Evolutionary conservation across 2,329 filamentous ascomycete species (phyloP).

Genomic region (Apiospora arundinis): DNA sequence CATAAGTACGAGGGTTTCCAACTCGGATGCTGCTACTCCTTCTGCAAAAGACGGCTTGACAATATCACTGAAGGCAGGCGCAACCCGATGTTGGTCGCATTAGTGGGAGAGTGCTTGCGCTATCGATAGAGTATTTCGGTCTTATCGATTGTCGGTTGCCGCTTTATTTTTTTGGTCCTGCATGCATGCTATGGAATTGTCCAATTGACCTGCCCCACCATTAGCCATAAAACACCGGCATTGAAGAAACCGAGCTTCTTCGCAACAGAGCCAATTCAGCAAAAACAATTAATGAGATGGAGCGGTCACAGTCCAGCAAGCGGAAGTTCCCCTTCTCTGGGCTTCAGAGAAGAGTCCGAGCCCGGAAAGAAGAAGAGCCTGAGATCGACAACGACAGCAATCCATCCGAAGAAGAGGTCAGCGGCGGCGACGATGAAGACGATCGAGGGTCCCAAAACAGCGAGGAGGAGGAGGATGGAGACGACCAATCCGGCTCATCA

Average conservation of each 20-base stretch:
- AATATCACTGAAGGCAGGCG: neutral
- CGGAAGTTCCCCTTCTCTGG: slow-evolving; percentile 47
- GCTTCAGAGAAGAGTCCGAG: slow-evolving; percentile 51
- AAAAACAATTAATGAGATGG: slow-evolving; percentile 29
- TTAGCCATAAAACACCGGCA: neutral
- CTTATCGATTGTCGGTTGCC: slow-evolving; percentile 3
- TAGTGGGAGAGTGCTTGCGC: neutral
- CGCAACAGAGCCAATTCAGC: neutral
- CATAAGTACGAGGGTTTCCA: neutral
- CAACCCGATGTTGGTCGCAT: neutral
- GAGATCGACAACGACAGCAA: slow-evolving; percentile 44
- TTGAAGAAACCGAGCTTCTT: neutral
- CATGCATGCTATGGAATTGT: neutral
- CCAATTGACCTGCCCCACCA: slow-evolving; percentile 14
- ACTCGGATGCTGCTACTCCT: neutral
- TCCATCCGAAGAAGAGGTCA: slow-evolving; percentile 29
- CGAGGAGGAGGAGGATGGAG: slow-evolving; percentile 39
- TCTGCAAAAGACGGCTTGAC: neutral
- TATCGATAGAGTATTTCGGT: neutral
- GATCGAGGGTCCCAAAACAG: slow-evolving; percentile 37
- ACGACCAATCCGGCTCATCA: slow-evolving; percentile 28
- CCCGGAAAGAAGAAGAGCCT: slow-evolving; percentile 49
- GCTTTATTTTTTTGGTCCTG: neutral
- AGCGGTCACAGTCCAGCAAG: slow-evolving; percentile 39
- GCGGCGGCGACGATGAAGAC: slow-evolving; percentile 37